Evolutionary conservation across 2,329 filamentous ascomycete genomes (phyloP).

Genomic region (Penicillium janthinellum): DNA sequence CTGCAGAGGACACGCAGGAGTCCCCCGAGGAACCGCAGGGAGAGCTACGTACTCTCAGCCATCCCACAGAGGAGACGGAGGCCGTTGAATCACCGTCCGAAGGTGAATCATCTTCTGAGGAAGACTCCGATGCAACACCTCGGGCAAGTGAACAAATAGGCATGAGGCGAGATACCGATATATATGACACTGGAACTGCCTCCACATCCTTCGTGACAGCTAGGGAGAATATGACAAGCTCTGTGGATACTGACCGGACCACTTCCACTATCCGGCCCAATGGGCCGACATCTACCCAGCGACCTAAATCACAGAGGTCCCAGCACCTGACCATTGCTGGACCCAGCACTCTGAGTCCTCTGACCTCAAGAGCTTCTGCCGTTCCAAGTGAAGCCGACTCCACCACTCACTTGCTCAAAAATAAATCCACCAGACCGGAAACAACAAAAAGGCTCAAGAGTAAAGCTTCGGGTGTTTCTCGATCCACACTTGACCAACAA

Average conservation of each 20-base stretch:
- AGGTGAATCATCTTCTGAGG: neutral
- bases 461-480: constrained; percentile 19
- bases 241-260: constrained; percentile 16
- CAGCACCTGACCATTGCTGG: constrained; percentile 21
- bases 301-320: constrained; percentile 10
- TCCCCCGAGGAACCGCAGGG: constrained; percentile 13
- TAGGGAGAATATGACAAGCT: constrained; percentile 26
- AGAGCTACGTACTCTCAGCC: constrained; percentile 29
- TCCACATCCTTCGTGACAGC: constrained; percentile 38
- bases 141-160: constrained; percentile 10
- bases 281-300: constrained; percentile 5
- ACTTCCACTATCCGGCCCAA: constrained; percentile 18
- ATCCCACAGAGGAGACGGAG: constrained; percentile 24
- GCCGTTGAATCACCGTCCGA: constrained; percentile 3
- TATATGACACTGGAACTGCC: constrained; percentile 20
- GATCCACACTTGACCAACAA: constrained; percentile 34
- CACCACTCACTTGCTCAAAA: constrained; percentile 31
- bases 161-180: constrained; percentile 4
- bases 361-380: constrained; percentile 23
- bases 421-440: neutral
- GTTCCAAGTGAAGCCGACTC: constrained; percentile 37
- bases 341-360: constrained; percentile 23
- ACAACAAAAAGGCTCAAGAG: constrained; percentile 5
- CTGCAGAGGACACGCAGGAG: constrained; percentile 17
- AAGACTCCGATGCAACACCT: constrained; percentile 21